Conservation (phyloP, 352 stramenopile species). For the Phytophthora foliorum region DNA sequence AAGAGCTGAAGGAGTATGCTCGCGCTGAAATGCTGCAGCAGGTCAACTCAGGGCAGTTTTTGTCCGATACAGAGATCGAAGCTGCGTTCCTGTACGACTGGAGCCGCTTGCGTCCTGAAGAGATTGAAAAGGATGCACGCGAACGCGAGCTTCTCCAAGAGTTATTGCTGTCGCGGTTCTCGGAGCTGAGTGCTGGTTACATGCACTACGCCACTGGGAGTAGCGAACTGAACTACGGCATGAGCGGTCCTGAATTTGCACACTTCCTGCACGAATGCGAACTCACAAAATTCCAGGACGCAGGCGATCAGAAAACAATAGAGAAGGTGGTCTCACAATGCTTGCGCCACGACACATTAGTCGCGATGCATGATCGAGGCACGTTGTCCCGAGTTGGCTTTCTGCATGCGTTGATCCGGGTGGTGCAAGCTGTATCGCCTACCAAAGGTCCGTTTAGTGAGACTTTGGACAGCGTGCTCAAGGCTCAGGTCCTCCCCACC, state of each 20-base stretch:
- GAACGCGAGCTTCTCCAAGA: conserved; percentile 63
- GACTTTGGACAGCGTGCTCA: conserved; percentile 57
- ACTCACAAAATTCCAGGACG: conserved; percentile 48
- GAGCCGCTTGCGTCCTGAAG: conserved; percentile 63
- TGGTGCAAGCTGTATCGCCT: conserved; percentile 34
- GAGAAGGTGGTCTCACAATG: conserved; percentile 38
- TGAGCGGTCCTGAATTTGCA: conserved; percentile 69
- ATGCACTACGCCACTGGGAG: conserved; percentile 84
- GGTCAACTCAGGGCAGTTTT: conserved; percentile 81
- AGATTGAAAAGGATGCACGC: conserved; percentile 39
- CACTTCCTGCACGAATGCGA: conserved; percentile 85
- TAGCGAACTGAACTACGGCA: conserved; percentile 70
- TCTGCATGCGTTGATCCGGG: conserved; percentile 66
- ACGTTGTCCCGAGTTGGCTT: conserved; percentile 77
- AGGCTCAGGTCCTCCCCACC: conserved; percentile 55
- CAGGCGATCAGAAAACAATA: conserved; percentile 58
- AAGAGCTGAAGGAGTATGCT: conserved; percentile 75
- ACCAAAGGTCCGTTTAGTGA: conserved; percentile 27
- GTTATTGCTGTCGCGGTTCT: conserved; percentile 65
- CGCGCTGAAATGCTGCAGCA: conserved; percentile 77
- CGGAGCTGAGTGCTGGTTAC: conserved; percentile 63
- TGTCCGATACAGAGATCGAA: conserved; percentile 83
- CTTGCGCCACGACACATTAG: conserved; percentile 48
- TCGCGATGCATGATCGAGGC: conserved; percentile 60
- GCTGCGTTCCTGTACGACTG: conserved; percentile 87